Conservation (phyloP, 805 yeast species). For the Barnettozyma sucrosica region DNA sequence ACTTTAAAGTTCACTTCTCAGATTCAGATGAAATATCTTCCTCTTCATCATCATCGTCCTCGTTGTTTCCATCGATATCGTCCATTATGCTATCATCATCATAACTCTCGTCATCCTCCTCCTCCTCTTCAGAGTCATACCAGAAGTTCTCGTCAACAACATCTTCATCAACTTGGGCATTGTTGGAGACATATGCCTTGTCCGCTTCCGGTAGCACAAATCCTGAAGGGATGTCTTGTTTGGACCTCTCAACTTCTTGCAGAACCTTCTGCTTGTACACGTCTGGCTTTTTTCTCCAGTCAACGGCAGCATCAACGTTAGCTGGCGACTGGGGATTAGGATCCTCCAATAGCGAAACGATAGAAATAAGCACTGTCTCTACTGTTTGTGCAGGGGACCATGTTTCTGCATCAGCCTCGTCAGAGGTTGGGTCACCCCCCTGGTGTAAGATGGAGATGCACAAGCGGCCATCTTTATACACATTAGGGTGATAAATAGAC, state of each 20-base stretch:
- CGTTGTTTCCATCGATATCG: conserved; percentile 53
- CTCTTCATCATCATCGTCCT: conserved; percentile 44
- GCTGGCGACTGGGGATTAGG: conserved; percentile 94
- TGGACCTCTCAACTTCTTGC: conserved; percentile 78
- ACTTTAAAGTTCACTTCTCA: conserved; percentile 21
- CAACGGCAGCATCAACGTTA: conserved; percentile 91
- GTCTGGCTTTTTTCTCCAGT: conserved; percentile 76
- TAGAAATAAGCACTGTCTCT: conserved; percentile 83
- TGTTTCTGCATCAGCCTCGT: conserved; percentile 89
- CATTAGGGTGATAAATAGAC: conserved; percentile 91
- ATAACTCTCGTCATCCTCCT: conserved; percentile 42
- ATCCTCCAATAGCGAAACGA: conserved; percentile 85
- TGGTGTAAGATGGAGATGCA: conserved; percentile 92
- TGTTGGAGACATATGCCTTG: conserved; percentile 43
- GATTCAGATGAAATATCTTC: conserved; percentile 27
- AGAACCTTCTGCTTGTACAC: conserved; percentile 69
- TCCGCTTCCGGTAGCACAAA: conserved; percentile 74
- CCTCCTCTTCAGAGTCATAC: conserved; percentile 59
- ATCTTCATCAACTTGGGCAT: conserved; percentile 37
- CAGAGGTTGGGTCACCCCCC: conserved; percentile 84
- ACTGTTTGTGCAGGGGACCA: conserved; percentile 95
- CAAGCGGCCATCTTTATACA: conserved; percentile 85
- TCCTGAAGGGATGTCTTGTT: conserved; percentile 81
- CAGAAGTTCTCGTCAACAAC: conserved; percentile 78
- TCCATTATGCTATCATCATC: conserved; percentile 45